phyloP scores from a whole-genome alignment of 1,284 basidiomycete genomes.

The Sanghuangporus weigelae region DNA sequence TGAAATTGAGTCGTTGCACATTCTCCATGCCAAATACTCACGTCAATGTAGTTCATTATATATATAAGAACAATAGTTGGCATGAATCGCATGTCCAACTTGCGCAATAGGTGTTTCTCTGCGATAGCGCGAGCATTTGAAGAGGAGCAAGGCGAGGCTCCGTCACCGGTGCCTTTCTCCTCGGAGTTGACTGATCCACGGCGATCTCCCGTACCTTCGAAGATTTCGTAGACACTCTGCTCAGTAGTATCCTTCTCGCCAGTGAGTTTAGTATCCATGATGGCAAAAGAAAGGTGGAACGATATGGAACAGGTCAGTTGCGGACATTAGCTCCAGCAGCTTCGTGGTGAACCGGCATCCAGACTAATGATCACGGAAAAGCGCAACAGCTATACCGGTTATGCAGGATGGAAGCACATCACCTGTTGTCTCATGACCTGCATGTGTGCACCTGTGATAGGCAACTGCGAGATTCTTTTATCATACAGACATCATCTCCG shows the following conservation, averaged over 20 bases:
- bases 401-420: neutral
- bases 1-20: neutral
- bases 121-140: conserved; percentile 18
- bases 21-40: conserved; percentile 28
- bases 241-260: neutral
- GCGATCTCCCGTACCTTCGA: neutral
- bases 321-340: neutral
- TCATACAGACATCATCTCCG: neutral
- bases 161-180: neutral
- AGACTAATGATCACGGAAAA: neutral
- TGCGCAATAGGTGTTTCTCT: conserved; percentile 43
- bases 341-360: neutral
- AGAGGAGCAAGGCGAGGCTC: neutral
- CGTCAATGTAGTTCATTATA: conserved; percentile 68
- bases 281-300: neutral
- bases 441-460: neutral
- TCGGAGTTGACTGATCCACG: neutral
- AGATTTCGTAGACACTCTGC: neutral
- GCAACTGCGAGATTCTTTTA: neutral
- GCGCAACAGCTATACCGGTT: neutral
- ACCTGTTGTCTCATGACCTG: neutral
- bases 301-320: neutral
- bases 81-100: conserved; percentile 52
- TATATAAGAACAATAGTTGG: conserved; percentile 59
- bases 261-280: neutral